Base-by-base conservation (phyloP, 2,329 filamentous ascomycete genomes). In the Alternaria metachromatica region DNA sequence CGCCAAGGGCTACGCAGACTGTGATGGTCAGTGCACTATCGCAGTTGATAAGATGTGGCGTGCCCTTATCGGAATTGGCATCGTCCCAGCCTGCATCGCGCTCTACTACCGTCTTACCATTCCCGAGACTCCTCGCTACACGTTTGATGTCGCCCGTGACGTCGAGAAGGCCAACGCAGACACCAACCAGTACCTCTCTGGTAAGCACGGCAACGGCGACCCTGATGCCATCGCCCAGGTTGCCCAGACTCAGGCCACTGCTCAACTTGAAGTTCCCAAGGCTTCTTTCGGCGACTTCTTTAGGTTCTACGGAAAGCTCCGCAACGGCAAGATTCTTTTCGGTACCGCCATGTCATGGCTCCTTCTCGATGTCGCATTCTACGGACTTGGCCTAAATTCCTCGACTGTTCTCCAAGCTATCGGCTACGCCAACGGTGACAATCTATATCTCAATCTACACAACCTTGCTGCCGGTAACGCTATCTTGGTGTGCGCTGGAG, bases 281-380 rank as follows among this genome's bases (percentile, higher is more conserved):
- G 90, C 92, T 41, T 89, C 89, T 68, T 92, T 87, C 84, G 67
- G 73, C 20, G 93, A 96, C 80, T 96, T 96, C 82, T 77, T 83
- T 79, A 79, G 79, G 33, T 90, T 95, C 82, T 95, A 93, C 79
- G 78, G 84, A 62, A 87, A 90, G 75, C 88, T 87, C 84, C 91
- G 89, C 82, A 90, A 95, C 76, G 88, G 86, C 58, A 88, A 89
- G 75, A 85, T 94, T 26, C 87, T 93, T 0, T 83, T 93, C 45
- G 92, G 92, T n/a, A 95, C 92, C 12, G 91, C 92, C 12, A 90
- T 90, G 44, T 95, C 92, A 3, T 96, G 93, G 92, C 72, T 78
- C 1, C 60, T 78, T 1, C 76, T 92, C 57, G 92, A 94, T 75
- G 84, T 87, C 44, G 85, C 85, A 75, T 82, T 82, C 67, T 81